Conservation (phyloP, 1,139 yeast species). For the Yamadazyma atmosphaerica region DNA sequence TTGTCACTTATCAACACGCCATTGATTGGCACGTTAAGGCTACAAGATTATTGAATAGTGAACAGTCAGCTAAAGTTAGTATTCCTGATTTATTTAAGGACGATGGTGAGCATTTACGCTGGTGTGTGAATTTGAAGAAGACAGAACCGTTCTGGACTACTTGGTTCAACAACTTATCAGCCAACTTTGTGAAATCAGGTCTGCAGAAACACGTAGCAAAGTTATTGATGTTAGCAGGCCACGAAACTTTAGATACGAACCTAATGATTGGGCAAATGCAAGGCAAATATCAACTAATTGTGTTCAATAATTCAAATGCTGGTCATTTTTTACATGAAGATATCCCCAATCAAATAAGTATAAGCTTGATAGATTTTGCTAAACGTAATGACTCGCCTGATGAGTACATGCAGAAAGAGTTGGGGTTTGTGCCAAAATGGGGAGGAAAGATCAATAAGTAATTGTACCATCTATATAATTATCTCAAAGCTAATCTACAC, state of each 20-base stretch:
- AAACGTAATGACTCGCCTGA: constrained; percentile 44
- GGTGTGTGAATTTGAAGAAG: constrained; percentile 63
- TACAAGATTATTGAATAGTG: constrained; percentile 51
- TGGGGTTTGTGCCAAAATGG: constrained; percentile 51
- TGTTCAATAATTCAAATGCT: constrained; percentile 60
- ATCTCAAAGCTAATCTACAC: not conserved
- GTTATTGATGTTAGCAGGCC: constrained; percentile 81
- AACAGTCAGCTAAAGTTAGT: constrained; percentile 67
- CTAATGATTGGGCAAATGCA: constrained; percentile 97
- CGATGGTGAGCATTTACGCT: constrained; percentile 26
- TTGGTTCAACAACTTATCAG: constrained; percentile 81
- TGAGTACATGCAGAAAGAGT: constrained; percentile 37
- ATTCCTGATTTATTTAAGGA: constrained; percentile 62
- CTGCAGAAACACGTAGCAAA: constrained; percentile 49
- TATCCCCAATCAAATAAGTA: constrained; percentile 65
- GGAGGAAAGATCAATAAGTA: constrained; percentile 44
- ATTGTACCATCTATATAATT: constrained; percentile 1
- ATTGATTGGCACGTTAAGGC: constrained; percentile 76
- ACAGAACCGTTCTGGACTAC: constrained; percentile 73
- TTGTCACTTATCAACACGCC: constrained; percentile 55
- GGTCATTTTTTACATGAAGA: constrained; percentile 97
- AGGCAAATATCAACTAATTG: constrained; percentile 86
- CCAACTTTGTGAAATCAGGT: constrained; percentile 50
- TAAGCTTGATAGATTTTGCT: constrained; percentile 51
- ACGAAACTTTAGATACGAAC: constrained; percentile 81